Base-by-base conservation (phyloP, 2,329 filamentous ascomycete species). In the Didymella arachidicola region DNA sequence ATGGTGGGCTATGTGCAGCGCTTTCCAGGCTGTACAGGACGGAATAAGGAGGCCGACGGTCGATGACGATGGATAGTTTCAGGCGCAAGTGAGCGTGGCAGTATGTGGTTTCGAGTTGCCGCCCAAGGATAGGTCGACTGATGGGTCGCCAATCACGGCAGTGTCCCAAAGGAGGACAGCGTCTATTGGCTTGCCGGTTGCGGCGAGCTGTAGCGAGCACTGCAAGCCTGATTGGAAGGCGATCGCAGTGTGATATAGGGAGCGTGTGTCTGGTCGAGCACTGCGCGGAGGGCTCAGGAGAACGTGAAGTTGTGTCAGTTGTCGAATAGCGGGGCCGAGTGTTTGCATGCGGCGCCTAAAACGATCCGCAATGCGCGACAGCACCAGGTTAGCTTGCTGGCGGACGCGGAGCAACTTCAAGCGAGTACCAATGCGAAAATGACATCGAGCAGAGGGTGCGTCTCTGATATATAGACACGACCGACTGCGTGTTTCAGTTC, bases 181-280 rank as follows among this genome's bases (percentile, higher is more conserved):
- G 72, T 74, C 68, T 77, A 77, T 76, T 75, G 74, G 71, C 65
- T 73, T 73, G 65, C 67, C 69, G 64, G 59, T 72, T 49, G 67
- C 69, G 67, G 62, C 68, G 68, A 64, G 63, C 52, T 59, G 60
- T 29, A 54, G 53, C 59, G 63, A 55, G 57, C 59, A 59, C 54
- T 48, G 63, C 66, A 60, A 59, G 61, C 66, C 66, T 67, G 69
- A 71, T 68, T 59, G 52, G 64, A 65, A 43, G 34, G 54, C 34
- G 45, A 61, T 25, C 45, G 48, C 38, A 34, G 53, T 34, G 49
- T 53, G 57, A 44, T 60, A 45, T 51, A 60, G 60, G 56, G 57
- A 55, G 53, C 25, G 61, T 63, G 63, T 34, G 27, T 68, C 64
- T 61, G 59, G 57, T 51, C 57, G 58, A 47, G 27, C 49, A 57